Evolutionary conservation across 1,284 basidiomycete species (phyloP).

Genomic region (Sporisorium reilianum): DNA sequence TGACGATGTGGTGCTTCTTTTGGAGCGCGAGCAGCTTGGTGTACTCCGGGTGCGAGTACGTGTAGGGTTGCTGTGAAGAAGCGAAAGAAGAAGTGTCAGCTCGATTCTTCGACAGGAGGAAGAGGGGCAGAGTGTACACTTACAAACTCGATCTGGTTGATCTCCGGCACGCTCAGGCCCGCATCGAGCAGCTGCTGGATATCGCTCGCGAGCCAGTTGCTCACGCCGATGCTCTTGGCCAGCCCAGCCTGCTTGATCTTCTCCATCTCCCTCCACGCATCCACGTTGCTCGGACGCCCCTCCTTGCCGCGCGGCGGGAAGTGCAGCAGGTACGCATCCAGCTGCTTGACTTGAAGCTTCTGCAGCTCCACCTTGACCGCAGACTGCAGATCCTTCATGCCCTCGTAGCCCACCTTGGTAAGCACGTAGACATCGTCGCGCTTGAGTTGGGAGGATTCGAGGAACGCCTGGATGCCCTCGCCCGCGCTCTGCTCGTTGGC

Average conservation of each 20-base stretch:
- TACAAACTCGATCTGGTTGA: slow-evolving; percentile 61
- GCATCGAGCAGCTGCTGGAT: slow-evolving; percentile 55
- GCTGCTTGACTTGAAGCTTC: slow-evolving; percentile 40
- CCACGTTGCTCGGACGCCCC: slow-evolving; percentile 51
- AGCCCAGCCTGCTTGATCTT: slow-evolving; percentile 50
- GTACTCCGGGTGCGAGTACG: slow-evolving; percentile 44
- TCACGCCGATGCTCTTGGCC: slow-evolving; percentile 54
- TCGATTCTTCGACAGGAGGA: background rate
- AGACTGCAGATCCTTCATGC: slow-evolving; percentile 34
- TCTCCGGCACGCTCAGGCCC: slow-evolving; percentile 49
- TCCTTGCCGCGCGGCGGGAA: slow-evolving; percentile 54
- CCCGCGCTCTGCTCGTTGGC: slow-evolving; percentile 47
- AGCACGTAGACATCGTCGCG: slow-evolving; percentile 45
- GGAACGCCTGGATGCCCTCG: slow-evolving; percentile 36
- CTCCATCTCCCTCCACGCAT: slow-evolving; percentile 57
- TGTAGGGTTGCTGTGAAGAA: slow-evolving; percentile 38
- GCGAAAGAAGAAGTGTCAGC: background rate
- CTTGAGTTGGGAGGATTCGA: slow-evolving; percentile 28
- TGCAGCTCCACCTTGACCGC: slow-evolving; percentile 42
- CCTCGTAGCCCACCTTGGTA: slow-evolving; percentile 40
- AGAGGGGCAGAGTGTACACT: slow-evolving; percentile 6
- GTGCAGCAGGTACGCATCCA: slow-evolving; percentile 55
- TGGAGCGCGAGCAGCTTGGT: slow-evolving; percentile 43
- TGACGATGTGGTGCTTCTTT: slow-evolving; percentile 49
- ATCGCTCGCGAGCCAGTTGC: slow-evolving; percentile 56